Evolutionary conservation across 2,329 filamentous ascomycete species (phyloP).

Genomic region (Sordariomycetes sp.): DNA sequence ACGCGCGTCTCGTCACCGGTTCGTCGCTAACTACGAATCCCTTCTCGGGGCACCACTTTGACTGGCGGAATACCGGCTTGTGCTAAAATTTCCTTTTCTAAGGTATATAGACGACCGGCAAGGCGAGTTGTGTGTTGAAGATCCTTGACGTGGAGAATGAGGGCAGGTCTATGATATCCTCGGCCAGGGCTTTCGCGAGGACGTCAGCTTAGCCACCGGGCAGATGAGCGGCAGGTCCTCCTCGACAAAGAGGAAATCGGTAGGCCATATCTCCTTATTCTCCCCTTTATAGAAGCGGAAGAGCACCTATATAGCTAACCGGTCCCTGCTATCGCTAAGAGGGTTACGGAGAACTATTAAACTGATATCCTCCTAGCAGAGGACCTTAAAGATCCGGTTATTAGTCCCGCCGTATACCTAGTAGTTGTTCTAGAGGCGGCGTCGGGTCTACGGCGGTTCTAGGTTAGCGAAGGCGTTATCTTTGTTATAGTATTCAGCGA

Average conservation of each 20-base stretch:
- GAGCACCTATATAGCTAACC: not conserved
- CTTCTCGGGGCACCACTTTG: not conserved
- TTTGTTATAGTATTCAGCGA: not conserved
- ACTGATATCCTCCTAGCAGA: not conserved
- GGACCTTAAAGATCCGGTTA: not conserved
- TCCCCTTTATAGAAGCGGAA: not conserved
- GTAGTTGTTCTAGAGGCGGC: no score
- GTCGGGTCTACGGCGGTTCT: no score
- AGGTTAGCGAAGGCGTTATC: not conserved
- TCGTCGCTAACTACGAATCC: not conserved
- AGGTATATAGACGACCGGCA: not conserved
- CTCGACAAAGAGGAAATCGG: not conserved
- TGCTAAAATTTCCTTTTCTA: not conserved
- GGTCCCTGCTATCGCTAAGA: not conserved
- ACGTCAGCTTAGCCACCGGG: not conserved
- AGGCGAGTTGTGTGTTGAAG: not conserved
- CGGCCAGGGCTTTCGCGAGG: not conserved
- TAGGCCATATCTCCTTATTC: not conserved
- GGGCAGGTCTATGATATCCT: not conserved
- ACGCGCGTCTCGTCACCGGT: not conserved
- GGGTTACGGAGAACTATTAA: not conserved
- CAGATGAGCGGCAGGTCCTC: not conserved
- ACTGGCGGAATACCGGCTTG: not conserved
- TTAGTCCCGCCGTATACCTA: not conserved
- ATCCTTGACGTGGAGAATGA: not conserved